phyloP scores from a whole-genome alignment of 257 asterid genomes.

The Agastache rugosa region DNA sequence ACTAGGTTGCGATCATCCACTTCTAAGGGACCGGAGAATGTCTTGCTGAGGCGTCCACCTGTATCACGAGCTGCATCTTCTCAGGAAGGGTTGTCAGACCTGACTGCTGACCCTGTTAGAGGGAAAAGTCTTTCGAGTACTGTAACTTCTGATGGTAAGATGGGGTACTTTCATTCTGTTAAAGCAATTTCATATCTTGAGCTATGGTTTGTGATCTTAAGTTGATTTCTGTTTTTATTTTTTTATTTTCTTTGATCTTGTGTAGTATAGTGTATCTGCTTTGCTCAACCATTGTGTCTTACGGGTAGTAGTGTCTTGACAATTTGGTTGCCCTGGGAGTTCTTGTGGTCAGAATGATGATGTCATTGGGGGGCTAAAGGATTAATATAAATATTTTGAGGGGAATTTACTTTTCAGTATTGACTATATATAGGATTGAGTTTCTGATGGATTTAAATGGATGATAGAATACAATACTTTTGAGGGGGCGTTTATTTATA shows the following conservation, averaged over 20 bases:
- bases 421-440: too few relatives aligned
- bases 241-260: background rate
- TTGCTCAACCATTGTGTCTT: background rate
- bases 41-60: slow-evolving; percentile 83
- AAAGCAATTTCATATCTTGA: background rate
- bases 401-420: too few relatives aligned
- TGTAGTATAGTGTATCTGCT: background rate
- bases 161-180: background rate
- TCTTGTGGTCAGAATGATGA: background rate
- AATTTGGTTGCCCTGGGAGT: background rate
- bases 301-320: background rate
- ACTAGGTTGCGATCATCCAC: slow-evolving; percentile 48
- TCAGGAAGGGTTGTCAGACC: slow-evolving; percentile 68
- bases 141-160: slow-evolving; percentile 65
- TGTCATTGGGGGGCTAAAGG: background rate
- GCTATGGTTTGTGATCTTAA: background rate
- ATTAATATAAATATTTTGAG: background rate
- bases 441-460: background rate
- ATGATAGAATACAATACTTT: too few relatives aligned
- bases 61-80: slow-evolving; percentile 67
- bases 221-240: background rate
- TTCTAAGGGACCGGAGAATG: slow-evolving; percentile 66
- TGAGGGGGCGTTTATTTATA: too few relatives aligned
- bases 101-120: slow-evolving; percentile 53
- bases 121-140: slow-evolving; percentile 50